A percentile compares a stretch with the other conserved stretches of the same genome.
phyloP scores from a whole-genome alignment of 352 stramenopile species.

The Thalassiosira mediterranea region DNA sequence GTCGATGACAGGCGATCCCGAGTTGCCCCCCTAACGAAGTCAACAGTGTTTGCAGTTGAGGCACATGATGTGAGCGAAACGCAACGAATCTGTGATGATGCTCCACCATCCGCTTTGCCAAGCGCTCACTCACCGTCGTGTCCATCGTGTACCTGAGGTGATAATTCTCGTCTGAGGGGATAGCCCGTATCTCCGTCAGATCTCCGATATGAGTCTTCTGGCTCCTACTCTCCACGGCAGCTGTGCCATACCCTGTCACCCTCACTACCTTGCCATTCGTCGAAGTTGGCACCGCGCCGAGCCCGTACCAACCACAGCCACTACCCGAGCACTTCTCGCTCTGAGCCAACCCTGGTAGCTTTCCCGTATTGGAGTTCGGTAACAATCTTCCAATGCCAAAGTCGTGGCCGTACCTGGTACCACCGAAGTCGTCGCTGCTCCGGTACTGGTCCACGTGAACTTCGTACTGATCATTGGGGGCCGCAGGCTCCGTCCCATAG shows the following conservation, averaged over 20 bases:
- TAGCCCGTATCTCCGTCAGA: not conserved
- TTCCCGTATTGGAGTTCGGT: constrained; percentile 8
- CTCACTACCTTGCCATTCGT: constrained; percentile 7
- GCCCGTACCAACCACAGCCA: constrained; percentile 18
- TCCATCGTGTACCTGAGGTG: not conserved
- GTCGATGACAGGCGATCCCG: constrained; percentile 9
- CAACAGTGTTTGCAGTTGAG: no score
- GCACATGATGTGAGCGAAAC: not conserved
- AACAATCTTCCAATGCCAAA: constrained; percentile 4
- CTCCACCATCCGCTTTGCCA: no score
- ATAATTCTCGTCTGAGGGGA: no score
- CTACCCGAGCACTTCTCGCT: constrained; percentile 16
- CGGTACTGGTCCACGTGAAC: constrained; percentile 9
- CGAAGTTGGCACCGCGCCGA: constrained; percentile 5
- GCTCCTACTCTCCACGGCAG: not conserved
- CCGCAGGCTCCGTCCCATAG: constrained; percentile 1
- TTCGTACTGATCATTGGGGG: constrained; percentile 16
- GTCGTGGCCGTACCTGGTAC: not conserved
- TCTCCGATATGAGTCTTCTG: constrained; percentile 8
- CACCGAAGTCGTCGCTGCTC: no score
- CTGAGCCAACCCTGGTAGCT: constrained; percentile 14
- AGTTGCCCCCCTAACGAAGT: constrained; percentile 16
- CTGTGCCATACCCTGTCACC: constrained; percentile 17
- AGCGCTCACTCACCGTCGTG: constrained; percentile 6
- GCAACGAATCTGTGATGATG: not conserved